Percentiles rank a stretch among this genome's conserved stretches.
phyloP scores from a whole-genome alignment of 2,329 filamentous ascomycete species.

The Rhinocladiella similis region DNA sequence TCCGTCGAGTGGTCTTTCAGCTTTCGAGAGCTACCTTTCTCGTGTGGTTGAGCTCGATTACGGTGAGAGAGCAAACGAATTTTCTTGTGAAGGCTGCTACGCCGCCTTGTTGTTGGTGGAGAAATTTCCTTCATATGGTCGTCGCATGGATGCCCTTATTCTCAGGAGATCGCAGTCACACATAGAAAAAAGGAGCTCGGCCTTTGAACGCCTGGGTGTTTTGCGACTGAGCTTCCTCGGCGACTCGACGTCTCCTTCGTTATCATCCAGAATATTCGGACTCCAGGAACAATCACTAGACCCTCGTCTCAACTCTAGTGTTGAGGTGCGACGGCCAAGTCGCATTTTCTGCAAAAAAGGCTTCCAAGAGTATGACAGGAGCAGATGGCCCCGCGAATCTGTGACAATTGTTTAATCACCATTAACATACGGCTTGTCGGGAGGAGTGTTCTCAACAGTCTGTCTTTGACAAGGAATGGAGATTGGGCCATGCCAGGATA shows the following conservation, averaged over 20 bases:
- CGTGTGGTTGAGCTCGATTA: not conserved
- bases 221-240: not conserved
- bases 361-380: not conserved
- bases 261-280: not conserved
- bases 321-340: not conserved
- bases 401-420: not conserved
- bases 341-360: not conserved
- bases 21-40: not conserved
- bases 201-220: not conserved
- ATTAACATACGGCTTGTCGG: too few species aligned
- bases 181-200: not conserved
- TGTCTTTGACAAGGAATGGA: too few species aligned
- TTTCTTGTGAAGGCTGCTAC: not conserved
- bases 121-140: not conserved
- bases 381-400: slow-evolving; percentile 1
- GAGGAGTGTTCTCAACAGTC: too few species aligned
- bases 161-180: not conserved
- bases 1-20: not conserved
- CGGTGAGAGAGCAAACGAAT: not conserved
- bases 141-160: not conserved
- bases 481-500: too few species aligned
- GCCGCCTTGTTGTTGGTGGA: not conserved
- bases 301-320: not conserved
- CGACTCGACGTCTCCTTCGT: not conserved
- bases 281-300: not conserved